Conservation (phyloP, 768 basidiomycete genomes). For the Hypholoma sublateritium region DNA sequence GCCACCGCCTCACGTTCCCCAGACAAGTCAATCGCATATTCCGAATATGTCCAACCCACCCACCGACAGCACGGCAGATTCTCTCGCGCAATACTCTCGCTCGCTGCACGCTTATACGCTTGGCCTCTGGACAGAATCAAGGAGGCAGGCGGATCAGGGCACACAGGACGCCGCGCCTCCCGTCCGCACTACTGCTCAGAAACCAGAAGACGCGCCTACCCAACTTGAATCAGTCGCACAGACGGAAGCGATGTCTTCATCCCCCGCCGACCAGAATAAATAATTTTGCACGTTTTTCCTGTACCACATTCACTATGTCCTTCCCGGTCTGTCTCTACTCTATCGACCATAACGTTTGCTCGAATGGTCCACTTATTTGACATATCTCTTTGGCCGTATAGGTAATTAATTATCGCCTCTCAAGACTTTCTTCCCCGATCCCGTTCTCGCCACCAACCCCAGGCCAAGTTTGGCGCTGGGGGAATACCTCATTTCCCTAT, state of each 20-base stretch:
- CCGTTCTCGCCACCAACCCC: too few relatives aligned
- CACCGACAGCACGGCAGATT: constrained; percentile 29
- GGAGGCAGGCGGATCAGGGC: constrained; percentile 55
- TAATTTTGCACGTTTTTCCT: neutral
- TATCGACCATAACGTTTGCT: neutral
- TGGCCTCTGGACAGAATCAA: constrained; percentile 64
- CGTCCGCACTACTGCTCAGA: constrained; percentile 3
- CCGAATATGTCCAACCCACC: constrained; percentile 17
- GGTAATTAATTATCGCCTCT: neutral
- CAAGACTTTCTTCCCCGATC: too few relatives aligned
- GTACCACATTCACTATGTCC: neutral
- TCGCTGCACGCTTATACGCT: constrained; percentile 69
- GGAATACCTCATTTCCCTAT: too few relatives aligned
- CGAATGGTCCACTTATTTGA: neutral
- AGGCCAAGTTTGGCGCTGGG: too few relatives aligned
- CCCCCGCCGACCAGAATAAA: neutral
- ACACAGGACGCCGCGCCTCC: constrained; percentile 26
- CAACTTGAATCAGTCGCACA: neutral
- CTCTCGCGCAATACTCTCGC: constrained; percentile 58
- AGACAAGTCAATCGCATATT: neutral
- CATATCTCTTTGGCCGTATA: neutral
- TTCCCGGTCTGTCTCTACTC: neutral
- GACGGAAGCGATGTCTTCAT: neutral
- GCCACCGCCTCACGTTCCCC: neutral
- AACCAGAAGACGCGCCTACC: neutral